phyloP scores from a whole-genome alignment of 257 asterid genomes.

The Ballota nigra region DNA sequence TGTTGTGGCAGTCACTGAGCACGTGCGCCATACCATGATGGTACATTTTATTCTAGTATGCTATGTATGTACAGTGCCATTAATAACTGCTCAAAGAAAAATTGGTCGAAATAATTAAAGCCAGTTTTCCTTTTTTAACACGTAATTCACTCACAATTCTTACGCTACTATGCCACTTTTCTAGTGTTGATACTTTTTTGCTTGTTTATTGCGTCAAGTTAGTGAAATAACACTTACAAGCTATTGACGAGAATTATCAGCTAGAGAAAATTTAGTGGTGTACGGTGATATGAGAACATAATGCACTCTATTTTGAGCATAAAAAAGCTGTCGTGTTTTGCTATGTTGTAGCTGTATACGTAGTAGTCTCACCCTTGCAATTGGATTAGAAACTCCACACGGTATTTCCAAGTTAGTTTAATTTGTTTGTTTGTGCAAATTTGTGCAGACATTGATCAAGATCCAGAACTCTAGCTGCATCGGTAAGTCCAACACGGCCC shows the following conservation, averaged over 20 bases:
- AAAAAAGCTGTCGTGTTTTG: too few relatives aligned
- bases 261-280: background rate
- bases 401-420: constrained; percentile 5
- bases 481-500: constrained; percentile 38
- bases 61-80: constrained; percentile 28
- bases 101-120: background rate
- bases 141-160: background rate
- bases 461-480: constrained; percentile 44
- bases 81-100: constrained; percentile 12
- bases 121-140: background rate
- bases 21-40: constrained; percentile 47
- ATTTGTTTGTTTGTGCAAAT: constrained; percentile 16
- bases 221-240: too few relatives aligned
- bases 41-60: constrained; percentile 44
- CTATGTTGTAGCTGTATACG: background rate
- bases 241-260: background rate
- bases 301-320: background rate
- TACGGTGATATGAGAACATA: background rate
- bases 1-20: constrained; percentile 63
- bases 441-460: constrained; percentile 50
- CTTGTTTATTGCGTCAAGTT: background rate
- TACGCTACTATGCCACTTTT: background rate
- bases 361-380: background rate
- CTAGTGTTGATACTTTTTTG: too few relatives aligned
- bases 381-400: background rate